These are phyloP conservation scores for Erodium maritimum DNA, from an alignment of 345 rosid species.

Conservation along the genomic window DNA sequence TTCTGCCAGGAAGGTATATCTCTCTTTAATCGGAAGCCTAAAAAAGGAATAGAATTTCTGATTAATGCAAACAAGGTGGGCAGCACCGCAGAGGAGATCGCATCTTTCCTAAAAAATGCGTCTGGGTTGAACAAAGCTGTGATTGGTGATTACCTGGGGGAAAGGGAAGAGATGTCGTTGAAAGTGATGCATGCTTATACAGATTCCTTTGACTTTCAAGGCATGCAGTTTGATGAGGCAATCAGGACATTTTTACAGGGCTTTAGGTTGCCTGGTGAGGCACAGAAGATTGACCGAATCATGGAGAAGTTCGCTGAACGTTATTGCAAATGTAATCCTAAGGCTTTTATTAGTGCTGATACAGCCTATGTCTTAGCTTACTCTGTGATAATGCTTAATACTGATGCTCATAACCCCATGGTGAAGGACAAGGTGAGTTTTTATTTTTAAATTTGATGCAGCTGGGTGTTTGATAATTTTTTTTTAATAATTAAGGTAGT, in stretches of 20 bases:
- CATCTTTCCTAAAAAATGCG: constrained; percentile 78
- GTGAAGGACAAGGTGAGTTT: constrained; percentile 85
- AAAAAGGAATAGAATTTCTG: constrained; percentile 89
- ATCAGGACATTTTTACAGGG: constrained; percentile 75
- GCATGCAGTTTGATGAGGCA: constrained; percentile 93
- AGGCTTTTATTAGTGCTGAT: constrained; percentile 87
- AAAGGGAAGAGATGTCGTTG: constrained; percentile 85
- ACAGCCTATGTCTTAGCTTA: constrained; percentile 98
- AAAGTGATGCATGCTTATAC: constrained; percentile 98
- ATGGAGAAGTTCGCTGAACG: constrained; percentile 99
- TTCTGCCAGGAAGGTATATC: constrained; percentile 99
- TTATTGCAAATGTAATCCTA: constrained; percentile 92
- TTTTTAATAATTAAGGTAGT: background rate
- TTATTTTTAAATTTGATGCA: constrained; percentile 10
- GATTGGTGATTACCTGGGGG: constrained; percentile 97
- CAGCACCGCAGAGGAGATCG: constrained; percentile 84
- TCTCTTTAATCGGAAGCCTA: constrained; percentile 91
- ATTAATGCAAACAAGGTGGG: constrained; percentile 94
- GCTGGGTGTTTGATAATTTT: constrained; percentile 18
- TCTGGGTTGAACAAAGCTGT: constrained; percentile 78
- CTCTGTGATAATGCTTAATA: constrained; percentile 93
- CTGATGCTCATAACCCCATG: constrained; percentile 96
- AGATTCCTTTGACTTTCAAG: constrained; percentile 85
- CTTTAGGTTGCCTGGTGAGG: constrained; percentile 97
- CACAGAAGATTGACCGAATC: constrained; percentile 96